These are phyloP conservation scores for Adansonia gregorii DNA, from an alignment of 441 rosid species.

Conservation along the genomic window DNA sequence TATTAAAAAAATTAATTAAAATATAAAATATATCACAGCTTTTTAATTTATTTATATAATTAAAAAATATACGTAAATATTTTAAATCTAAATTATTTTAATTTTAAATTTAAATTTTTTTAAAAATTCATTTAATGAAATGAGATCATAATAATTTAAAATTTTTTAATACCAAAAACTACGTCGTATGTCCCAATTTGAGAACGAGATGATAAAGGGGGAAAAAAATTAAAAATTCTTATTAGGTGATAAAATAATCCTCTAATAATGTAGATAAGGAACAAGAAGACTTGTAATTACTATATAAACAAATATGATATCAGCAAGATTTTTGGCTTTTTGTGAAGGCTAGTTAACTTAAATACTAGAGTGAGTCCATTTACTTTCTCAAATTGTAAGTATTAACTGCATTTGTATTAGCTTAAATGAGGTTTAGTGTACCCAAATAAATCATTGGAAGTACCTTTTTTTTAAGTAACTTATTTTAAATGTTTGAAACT, in stretches of 20 bases:
- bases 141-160: too few species aligned
- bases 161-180: background rate
- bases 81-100: too few species aligned
- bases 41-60: too few species aligned
- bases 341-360: background rate
- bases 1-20: too few species aligned
- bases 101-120: too few species aligned
- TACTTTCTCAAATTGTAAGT: background rate
- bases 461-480: too few species aligned
- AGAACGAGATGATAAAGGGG: background rate
- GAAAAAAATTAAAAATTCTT: background rate
- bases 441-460: background rate
- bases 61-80: too few species aligned
- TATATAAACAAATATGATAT: too few species aligned
- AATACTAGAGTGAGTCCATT: background rate
- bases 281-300: too few species aligned
- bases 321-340: background rate
- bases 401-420: background rate
- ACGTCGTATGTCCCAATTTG: background rate
- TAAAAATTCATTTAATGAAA: too few species aligned
- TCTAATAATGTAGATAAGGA: background rate
- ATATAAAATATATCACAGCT: too few species aligned
- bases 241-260: background rate
- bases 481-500: background rate
- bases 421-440: slow-evolving; percentile 10